These are phyloP conservation scores for Obelidium mucronatum DNA, from an alignment of 192 early-diverging fungal species.

Conservation along the genomic window DNA sequence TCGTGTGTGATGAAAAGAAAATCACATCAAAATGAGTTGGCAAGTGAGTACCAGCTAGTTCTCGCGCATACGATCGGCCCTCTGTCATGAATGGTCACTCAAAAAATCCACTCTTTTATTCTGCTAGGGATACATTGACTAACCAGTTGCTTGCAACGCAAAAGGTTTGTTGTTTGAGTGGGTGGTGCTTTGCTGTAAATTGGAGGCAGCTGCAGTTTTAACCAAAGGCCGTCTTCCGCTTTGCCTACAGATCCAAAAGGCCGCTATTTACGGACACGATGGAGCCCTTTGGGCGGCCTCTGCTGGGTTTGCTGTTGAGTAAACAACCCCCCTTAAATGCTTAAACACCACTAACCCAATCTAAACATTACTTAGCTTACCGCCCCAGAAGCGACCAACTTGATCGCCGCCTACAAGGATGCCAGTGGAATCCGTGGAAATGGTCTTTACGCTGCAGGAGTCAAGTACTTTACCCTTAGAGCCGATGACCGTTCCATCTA, in stretches of 20 bases:
- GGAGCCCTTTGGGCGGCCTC: slow-evolving; percentile 85
- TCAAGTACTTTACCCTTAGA: slow-evolving; percentile 78
- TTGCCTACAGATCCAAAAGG: slow-evolving; percentile 54
- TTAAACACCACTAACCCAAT: too few relatives aligned
- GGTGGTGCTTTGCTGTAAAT: too few relatives aligned
- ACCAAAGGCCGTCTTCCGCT: neutral
- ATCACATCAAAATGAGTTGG: slow-evolving; percentile 32
- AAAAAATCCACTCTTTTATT: slow-evolving; percentile 60
- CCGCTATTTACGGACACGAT: slow-evolving; percentile 84
- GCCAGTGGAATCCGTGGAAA: slow-evolving; percentile 57
- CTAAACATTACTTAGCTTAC: slow-evolving; percentile 51
- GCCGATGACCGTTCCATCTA: slow-evolving; percentile 75
- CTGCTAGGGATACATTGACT: slow-evolving; percentile 86
- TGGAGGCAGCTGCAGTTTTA: too few relatives aligned
- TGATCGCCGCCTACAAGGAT: slow-evolving; percentile 73
- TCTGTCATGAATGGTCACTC: neutral
- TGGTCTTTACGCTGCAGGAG: slow-evolving; percentile 71
- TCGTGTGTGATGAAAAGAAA: neutral
- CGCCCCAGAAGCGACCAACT: slow-evolving; percentile 59
- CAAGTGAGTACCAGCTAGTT: too few relatives aligned
- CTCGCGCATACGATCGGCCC: too few relatives aligned
- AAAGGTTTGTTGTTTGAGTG: too few relatives aligned
- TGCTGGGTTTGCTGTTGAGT: slow-evolving; percentile 70
- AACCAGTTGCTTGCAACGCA: slow-evolving; percentile 76
- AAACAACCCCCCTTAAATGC: neutral